Evolutionary conservation across 495 filamentous ascomycete species (phyloP), one percentile per base, ranked within the genome.

Genomic region (Bathelium albidoporum): DNA sequence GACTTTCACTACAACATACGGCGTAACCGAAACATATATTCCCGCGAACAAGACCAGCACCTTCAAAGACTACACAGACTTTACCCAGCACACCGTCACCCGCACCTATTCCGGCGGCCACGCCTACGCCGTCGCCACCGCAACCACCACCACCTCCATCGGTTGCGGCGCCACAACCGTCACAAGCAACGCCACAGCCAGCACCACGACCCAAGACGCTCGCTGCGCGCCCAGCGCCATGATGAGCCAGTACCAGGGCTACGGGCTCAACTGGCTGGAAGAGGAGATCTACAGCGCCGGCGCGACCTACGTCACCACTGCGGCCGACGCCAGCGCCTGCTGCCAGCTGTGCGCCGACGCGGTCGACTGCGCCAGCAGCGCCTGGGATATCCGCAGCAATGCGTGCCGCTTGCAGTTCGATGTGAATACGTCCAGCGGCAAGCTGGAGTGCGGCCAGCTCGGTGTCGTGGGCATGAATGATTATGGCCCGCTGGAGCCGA

Each of bases 271-370:
- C 49, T 66, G 62, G 29, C 32, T 58, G 29, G 32, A 26, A 32
- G 64, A 66, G 34, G 31, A 29, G 7, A 44, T 60, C 5, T 5
- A 16, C 10, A 41, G 18, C 36, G 45, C 14, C 0, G 64, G 64
- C 36, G 60, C 64, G 0, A 32, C 20, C 2, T 66, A 32, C 44
- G 32, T 26, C 1, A 66, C 64, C 4, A 59, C 29, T 12, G 59
- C 64, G 18, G 10, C 2, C 7, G 64, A 66, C 24, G 64, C 60
- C 3, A 43, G 31, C 7, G 18, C 29, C 10, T 66, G 64, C 53
- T 66, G 64, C 36, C 64, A 66, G 53, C 64, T 66, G 10, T 66
- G 64, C 60, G 64, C 64, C 5, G 64, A 66, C 0, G 49, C 60
- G 1, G 12, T 4, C 20, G 28, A 58, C 20, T 66, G 64, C 44